Base-by-base conservation (phyloP, 495 filamentous ascomycete species). In the Penicillium goetzii region DNA sequence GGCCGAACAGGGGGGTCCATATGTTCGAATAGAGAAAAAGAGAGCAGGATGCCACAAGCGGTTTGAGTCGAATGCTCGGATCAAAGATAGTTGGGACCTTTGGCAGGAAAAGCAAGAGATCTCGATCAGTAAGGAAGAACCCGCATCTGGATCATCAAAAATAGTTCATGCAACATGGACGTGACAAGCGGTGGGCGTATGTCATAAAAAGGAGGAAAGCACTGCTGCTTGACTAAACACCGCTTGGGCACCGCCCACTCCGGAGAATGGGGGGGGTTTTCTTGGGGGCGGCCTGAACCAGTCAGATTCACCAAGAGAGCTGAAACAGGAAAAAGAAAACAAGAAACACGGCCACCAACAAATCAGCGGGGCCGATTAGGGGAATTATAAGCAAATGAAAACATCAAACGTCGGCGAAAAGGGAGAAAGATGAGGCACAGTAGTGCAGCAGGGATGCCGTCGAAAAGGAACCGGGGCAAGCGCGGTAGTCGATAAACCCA, bases 251-350 rank as follows among this genome's bases (percentile, higher is more conserved):
- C 25, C 57, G 40, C 47, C 38, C 36, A 15, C 41, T 43, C 41
- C 38, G 6, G n/a, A 43, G 8, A 9, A 4, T 0, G 40, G 40
- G 25, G 19, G 43, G 26, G 36, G 15, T 40, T 26, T 58, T 49
- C 53, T 58, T 41, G 32, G 57, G 57, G 63, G 38, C 43, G 56
- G 90, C 68, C 70, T 84, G 88, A 50, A 91, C 93, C 54, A 97
- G 82, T 58, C 93, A 92, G 66, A 95, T 95, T 55, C 60, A 66
- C 63, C 43, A 38, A 41, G 25, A 25, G 57, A n/a, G 38, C 45
- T 51, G 33, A 62, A 60, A 38, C 56, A 70, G 65, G 62, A 58
- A 70, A 66, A 65, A 50, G 47, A 55, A 64, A 65, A 61, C 25
- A 64, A 1, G 4, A 40, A 58, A 68, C 47, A 53, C 40, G 51